A percentile compares a stretch with the other conserved stretches of the same genome.
These are phyloP conservation scores for Ophiostoma tasmaniense DNA, from an alignment of 2,329 filamentous ascomycete species.

Conservation along the genomic window DNA sequence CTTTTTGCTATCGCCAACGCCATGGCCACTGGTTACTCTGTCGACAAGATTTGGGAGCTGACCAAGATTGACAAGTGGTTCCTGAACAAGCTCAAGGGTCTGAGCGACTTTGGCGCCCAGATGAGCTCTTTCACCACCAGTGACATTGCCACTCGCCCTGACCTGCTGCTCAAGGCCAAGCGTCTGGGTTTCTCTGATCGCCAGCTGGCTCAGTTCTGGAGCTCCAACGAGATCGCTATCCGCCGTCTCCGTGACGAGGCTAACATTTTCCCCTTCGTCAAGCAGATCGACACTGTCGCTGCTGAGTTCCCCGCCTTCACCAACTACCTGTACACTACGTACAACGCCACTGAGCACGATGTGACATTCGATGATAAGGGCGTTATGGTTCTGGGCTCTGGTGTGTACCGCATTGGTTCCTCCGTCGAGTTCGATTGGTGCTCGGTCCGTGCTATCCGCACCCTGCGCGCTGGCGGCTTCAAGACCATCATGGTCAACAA, in stretches of 20 bases:
- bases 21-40: slow-evolving; percentile 87
- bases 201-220: slow-evolving; percentile 89
- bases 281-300: slow-evolving; percentile 97
- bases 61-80: slow-evolving; percentile 99
- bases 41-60: slow-evolving; percentile 96
- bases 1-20: slow-evolving; percentile 97
- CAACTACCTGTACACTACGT: slow-evolving; percentile 94
- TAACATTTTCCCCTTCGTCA: slow-evolving; percentile 80
- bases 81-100: slow-evolving; percentile 77
- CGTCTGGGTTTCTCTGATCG: slow-evolving; percentile 89
- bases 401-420: slow-evolving; percentile 93
- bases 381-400: slow-evolving; percentile 91
- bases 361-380: slow-evolving; percentile 79
- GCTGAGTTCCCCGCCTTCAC: slow-evolving; percentile 92
- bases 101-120: slow-evolving; percentile 78
- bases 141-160: slow-evolving; percentile 55
- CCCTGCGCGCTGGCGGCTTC: slow-evolving; percentile 70
- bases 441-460: slow-evolving; percentile 87
- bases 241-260: slow-evolving; percentile 76
- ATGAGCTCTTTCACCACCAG: slow-evolving; percentile 60
- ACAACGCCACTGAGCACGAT: slow-evolving; percentile 84
- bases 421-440: slow-evolving; percentile 99
- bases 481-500: slow-evolving; percentile 97
- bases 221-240: slow-evolving; percentile 86
- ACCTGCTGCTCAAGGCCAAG: slow-evolving; percentile 75